Evolutionary conservation across 495 filamentous ascomycete species (phyloP).

Genomic region (Lophiostoma macrostomum): DNA sequence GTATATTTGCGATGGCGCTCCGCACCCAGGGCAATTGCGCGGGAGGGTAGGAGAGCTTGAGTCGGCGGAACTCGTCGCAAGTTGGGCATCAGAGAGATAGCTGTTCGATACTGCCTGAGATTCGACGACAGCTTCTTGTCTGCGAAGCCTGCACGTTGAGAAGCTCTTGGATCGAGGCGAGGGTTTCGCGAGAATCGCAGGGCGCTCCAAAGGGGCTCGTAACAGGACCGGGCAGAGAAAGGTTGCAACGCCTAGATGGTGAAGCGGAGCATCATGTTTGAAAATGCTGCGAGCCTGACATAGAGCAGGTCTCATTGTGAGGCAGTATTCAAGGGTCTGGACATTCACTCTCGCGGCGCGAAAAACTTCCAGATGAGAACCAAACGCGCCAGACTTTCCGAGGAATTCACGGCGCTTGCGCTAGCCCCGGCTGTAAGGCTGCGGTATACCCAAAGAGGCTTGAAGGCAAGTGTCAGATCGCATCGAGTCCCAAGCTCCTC

Average conservation of each 20-base stretch:
- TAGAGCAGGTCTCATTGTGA: conserved; percentile 24
- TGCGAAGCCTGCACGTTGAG: conserved; percentile 9
- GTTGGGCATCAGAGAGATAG: not conserved
- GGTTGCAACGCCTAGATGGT: conserved; percentile 13
- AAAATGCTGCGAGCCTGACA: conserved; percentile 15
- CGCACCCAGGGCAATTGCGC: conserved; percentile 77
- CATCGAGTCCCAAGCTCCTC: not conserved
- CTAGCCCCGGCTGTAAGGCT: too few species aligned
- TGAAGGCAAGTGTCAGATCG: too few species aligned
- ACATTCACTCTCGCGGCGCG: not conserved
- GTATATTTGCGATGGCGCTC: conserved; percentile 73
- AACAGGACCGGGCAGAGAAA: conserved; percentile 31
- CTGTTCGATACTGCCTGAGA: too few species aligned
- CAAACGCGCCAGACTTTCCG: not conserved
- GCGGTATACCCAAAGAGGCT: not conserved
- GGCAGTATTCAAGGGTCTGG: not conserved
- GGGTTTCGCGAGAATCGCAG: not conserved
- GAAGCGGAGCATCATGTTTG: not conserved
- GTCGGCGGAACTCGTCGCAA: not conserved
- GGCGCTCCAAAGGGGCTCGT: not conserved
- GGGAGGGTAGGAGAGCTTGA: conserved; percentile 47
- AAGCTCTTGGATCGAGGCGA: not conserved
- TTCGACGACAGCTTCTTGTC: conserved; percentile 5
- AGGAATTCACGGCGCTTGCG: not conserved
- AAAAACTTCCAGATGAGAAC: not conserved